Conservation (phyloP, 2,329 filamentous ascomycete genomes). For the Trichophyton simii region DNA sequence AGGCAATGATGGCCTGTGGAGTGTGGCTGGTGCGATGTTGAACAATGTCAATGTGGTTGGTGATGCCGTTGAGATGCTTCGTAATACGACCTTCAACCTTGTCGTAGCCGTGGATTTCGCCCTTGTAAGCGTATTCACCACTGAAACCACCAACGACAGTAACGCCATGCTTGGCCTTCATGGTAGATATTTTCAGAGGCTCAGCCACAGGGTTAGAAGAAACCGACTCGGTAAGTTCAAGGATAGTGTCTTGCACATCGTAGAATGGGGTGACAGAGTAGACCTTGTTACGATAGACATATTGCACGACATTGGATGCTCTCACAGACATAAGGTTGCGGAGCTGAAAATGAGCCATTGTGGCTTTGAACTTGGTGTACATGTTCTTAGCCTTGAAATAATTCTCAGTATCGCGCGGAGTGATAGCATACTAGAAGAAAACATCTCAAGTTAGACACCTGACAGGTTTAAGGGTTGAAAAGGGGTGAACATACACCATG, state of each 20-base stretch:
- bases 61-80: slow-evolving; percentile 41
- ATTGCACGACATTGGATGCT: slow-evolving; percentile 44
- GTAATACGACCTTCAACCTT: slow-evolving; percentile 37
- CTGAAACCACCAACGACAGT: slow-evolving; percentile 45
- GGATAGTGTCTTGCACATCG: slow-evolving; percentile 28
- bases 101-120: slow-evolving; percentile 22
- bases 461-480: not conserved
- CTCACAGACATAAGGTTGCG: slow-evolving; percentile 45
- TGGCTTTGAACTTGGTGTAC: slow-evolving; percentile 38
- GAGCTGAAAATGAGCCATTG: slow-evolving; percentile 47
- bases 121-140: slow-evolving; percentile 44
- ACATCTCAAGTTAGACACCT: not conserved
- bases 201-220: slow-evolving; percentile 26
- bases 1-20: slow-evolving; percentile 43
- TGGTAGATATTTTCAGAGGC: slow-evolving; percentile 40
- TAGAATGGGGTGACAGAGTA: slow-evolving; percentile 39
- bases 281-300: slow-evolving; percentile 37
- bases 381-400: slow-evolving; percentile 40
- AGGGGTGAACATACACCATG: slow-evolving; percentile 13
- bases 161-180: slow-evolving; percentile 38
- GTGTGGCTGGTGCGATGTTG: slow-evolving; percentile 35
- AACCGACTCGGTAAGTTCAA: slow-evolving; percentile 37
- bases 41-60: slow-evolving; percentile 46
- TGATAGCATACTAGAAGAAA: slow-evolving; percentile 19
- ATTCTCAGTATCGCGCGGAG: slow-evolving; percentile 30